Conservation (phyloP, 768 basidiomycete genomes). For the Grammothele lineata region DNA sequence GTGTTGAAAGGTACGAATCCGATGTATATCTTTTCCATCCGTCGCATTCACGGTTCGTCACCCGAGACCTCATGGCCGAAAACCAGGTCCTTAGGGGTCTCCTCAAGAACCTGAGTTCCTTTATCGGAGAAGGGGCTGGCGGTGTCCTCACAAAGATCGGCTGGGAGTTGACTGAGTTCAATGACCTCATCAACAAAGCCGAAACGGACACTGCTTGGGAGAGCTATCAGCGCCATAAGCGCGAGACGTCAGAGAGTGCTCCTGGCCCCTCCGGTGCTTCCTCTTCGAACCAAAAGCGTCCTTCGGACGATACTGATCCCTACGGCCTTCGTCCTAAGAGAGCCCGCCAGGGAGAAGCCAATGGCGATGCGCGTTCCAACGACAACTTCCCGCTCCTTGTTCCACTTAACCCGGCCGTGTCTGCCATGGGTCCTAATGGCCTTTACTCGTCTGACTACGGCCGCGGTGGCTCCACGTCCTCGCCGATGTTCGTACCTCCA, state of each 20-base stretch:
- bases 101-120: conserved; percentile 68
- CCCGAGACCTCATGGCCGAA: conserved; percentile 79
- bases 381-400: conserved; percentile 54
- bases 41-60: conserved; percentile 8
- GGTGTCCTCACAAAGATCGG: conserved; percentile 75
- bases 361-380: conserved; percentile 27
- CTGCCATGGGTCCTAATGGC: conserved; percentile 30
- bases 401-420: conserved; percentile 42
- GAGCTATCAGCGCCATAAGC: conserved; percentile 73
- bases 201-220: conserved; percentile 96
- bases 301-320: conserved; percentile 42
- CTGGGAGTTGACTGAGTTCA: conserved; percentile 74
- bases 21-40: background rate
- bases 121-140: conserved; percentile 85
- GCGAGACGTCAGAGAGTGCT: conserved; percentile 32
- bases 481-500: conserved; percentile 60
- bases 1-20: conserved; percentile 61
- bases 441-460: conserved; percentile 55
- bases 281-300: conserved; percentile 41
- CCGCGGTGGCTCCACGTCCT: conserved; percentile 43
- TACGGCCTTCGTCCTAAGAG: conserved; percentile 45
- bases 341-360: conserved; percentile 29
- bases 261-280: conserved; percentile 16
- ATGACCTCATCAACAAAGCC: conserved; percentile 74
- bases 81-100: conserved; percentile 81